These are phyloP conservation scores for Perkinsela sp. DNA, from an alignment of 208 protist genomes.

Conservation along the genomic window DNA sequence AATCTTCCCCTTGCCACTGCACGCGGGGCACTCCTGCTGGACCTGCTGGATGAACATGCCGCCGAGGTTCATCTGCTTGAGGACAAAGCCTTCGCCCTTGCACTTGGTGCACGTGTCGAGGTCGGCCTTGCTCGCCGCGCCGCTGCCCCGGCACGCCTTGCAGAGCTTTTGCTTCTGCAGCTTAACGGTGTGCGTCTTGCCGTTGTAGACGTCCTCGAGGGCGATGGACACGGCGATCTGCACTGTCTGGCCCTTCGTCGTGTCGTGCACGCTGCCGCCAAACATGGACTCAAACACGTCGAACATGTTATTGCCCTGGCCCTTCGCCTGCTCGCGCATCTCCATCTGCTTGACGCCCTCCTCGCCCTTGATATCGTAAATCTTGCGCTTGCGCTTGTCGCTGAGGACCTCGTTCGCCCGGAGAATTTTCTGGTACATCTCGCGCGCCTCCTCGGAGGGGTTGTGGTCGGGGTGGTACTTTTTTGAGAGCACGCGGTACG, in stretches of 20 bases:
- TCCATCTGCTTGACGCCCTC: conserved; percentile 41
- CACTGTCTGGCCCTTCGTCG: conserved; percentile 36
- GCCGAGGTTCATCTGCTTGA: conserved; percentile 26
- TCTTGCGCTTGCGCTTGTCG: conserved; percentile 50
- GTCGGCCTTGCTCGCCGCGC: conserved; percentile 7
- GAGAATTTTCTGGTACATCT: conserved; percentile 31
- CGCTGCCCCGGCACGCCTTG: conserved; percentile 22
- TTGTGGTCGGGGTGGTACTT: conserved; percentile 51
- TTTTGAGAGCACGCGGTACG: conserved; percentile 29
- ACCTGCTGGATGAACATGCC: conserved; percentile 37
- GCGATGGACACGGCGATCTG: conserved; percentile 28
- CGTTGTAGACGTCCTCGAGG: conserved; percentile 74
- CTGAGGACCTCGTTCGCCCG: conserved; percentile 64
- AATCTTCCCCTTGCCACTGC: conserved; percentile 40
- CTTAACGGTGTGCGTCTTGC: conserved; percentile 22
- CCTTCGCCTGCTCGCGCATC: conserved; percentile 8
- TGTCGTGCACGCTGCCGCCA: conserved; percentile 9
- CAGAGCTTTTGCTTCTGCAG: conserved; percentile 62
- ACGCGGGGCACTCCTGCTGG: conserved; percentile 37
- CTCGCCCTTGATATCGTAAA: conserved; percentile 66
- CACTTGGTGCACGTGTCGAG: conserved; percentile 19
- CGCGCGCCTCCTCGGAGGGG: conserved; percentile 14
- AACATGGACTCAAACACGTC: conserved; percentile 21
- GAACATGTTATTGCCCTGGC: conserved; percentile 8
- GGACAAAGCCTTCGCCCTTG: conserved; percentile 19